Evolutionary conservation across 208 protist genomes (phyloP), one percentile per base, ranked within the genome.

Genomic region (Crithidia bombi): DNA sequence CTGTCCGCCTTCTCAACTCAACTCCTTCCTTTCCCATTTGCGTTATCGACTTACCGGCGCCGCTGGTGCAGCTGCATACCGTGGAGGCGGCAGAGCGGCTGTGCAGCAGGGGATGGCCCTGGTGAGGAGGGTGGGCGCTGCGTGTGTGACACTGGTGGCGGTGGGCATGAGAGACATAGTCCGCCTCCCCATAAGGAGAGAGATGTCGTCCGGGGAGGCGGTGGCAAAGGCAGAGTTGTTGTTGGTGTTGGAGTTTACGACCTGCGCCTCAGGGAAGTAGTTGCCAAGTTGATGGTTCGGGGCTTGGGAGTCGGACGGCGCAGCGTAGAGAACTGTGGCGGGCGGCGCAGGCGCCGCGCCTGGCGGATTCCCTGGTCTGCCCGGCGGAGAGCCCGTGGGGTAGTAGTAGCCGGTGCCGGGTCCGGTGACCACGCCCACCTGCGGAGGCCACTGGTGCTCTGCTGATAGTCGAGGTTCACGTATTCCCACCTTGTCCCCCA

Each of bases 231-330:
- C 38, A 23, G 23, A 33, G 38, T 39, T 59, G 54, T 44, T 25
- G 51, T 25, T 44, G 6, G 17, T 32, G 28, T 47, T 46, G 36
- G 26, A 38, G 36, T 14, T 55, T 17, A 39, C 23, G 35, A 51
- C 67, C 30, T 26, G 67, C 17, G 57, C 67, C 61, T 73, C 57
- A n/a, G 67, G 67, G 38, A 73, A 65, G 57, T 65, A 56, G 19
- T 44, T 28, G 26, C 46, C 30, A 9, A 59, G 58, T 26, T 59
- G 21, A 0, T 36, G 41, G 25, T 51, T 50, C 5, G 25, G 41
- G 5, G n/a, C 46, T 26, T 46, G 47, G 6, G 30, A 32, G 26
- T 49, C 57, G 17, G 67, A 14, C 12, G 67, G 57, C 5, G 57
- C 67, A 10, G 49, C 55, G 67, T 58, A 65, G 47, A 73, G 67